Conservation (phyloP, 768 basidiomycete species). For the Termitomyces sp. region DNA sequence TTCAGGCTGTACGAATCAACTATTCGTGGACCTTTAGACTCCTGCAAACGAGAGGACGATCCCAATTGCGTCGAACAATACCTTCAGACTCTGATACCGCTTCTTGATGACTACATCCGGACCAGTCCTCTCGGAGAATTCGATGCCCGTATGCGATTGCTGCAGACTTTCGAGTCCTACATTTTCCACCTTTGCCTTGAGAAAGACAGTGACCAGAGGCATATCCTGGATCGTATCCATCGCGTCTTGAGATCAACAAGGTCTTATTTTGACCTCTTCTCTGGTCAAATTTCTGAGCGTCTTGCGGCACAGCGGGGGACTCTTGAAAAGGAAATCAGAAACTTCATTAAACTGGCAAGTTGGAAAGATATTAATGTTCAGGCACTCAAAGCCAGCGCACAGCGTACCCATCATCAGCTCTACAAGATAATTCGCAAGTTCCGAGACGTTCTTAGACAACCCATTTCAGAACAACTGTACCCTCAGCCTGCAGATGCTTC, state of each 20-base stretch:
- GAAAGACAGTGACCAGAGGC: slow-evolving; percentile 23
- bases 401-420: slow-evolving; percentile 84
- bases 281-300: slow-evolving; percentile 36
- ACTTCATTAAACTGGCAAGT: slow-evolving; percentile 91
- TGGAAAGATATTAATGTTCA: slow-evolving; percentile 98
- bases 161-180: slow-evolving; percentile 63
- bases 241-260: slow-evolving; percentile 58
- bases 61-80: slow-evolving; percentile 40
- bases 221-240: slow-evolving; percentile 43
- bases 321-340: slow-evolving; percentile 77
- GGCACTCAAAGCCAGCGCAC: slow-evolving; percentile 87
- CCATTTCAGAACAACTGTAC: slow-evolving; percentile 41
- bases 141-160: slow-evolving; percentile 55
- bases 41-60: slow-evolving; percentile 32
- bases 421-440: slow-evolving; percentile 91
- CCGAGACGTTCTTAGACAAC: slow-evolving; percentile 81
- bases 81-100: slow-evolving; percentile 61
- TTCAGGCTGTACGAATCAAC: slow-evolving; percentile 82
- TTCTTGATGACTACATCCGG: slow-evolving; percentile 77
- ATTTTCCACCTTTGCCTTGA: slow-evolving; percentile 28
- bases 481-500: slow-evolving; percentile 29
- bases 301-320: slow-evolving; percentile 49
- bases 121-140: slow-evolving; percentile 85
- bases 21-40: slow-evolving; percentile 56
- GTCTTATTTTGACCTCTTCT: slow-evolving; percentile 61